phyloP scores from a whole-genome alignment of 352 stramenopile species.

The Phytophthora foliorum region DNA sequence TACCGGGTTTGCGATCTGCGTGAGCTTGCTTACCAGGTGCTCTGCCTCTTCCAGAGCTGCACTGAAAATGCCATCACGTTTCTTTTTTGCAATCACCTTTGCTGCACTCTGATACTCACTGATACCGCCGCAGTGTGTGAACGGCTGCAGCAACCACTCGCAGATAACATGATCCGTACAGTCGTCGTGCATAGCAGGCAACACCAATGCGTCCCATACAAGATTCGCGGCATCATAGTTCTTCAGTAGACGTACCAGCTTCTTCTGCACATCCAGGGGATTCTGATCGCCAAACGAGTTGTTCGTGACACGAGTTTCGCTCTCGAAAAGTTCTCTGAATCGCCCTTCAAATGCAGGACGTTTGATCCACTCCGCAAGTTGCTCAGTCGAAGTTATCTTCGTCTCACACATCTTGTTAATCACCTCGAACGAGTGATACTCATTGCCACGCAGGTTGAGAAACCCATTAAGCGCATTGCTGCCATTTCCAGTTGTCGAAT shows the following conservation, averaged over 20 bases:
- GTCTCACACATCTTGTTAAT: slow-evolving; percentile 69
- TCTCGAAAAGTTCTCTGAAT: slow-evolving; percentile 76
- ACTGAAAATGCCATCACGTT: slow-evolving; percentile 72
- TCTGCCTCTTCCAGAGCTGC: slow-evolving; percentile 61
- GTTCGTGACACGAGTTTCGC: slow-evolving; percentile 60
- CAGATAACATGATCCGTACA: slow-evolving; percentile 50
- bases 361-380: slow-evolving; percentile 62
- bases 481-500: slow-evolving; percentile 35
- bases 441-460: slow-evolving; percentile 72
- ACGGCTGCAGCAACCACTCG: slow-evolving; percentile 69
- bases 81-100: slow-evolving; percentile 72
- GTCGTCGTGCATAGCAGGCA: slow-evolving; percentile 49
- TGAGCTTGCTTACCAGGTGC: slow-evolving; percentile 60
- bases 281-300: slow-evolving; percentile 50
- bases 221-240: slow-evolving; percentile 76
- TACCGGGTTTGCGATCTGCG: slow-evolving; percentile 43
- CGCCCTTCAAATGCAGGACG: slow-evolving; percentile 51
- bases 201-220: slow-evolving; percentile 67
- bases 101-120: slow-evolving; percentile 78
- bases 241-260: slow-evolving; percentile 74
- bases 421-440: slow-evolving; percentile 73
- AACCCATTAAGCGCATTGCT: slow-evolving; percentile 62
- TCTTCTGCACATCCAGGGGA: slow-evolving; percentile 75
- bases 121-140: slow-evolving; percentile 72
- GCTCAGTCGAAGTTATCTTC: slow-evolving; percentile 54